Percentiles rank a stretch among this genome's conserved stretches.
phyloP scores from a whole-genome alignment of 495 filamentous ascomycete genomes.

The Talaromyces trachyspermus region DNA sequence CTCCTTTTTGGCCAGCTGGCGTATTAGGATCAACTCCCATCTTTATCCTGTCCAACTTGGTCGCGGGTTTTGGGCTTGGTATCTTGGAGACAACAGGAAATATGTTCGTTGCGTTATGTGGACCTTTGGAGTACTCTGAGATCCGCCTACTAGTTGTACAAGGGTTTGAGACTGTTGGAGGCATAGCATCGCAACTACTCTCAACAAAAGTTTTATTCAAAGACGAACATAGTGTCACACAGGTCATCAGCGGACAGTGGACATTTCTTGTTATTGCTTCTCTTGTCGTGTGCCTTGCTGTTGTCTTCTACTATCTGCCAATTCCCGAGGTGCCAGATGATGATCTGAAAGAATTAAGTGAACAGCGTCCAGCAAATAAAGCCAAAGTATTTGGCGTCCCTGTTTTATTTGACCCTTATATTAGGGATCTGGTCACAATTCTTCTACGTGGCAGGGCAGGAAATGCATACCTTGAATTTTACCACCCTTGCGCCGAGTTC shows the following conservation, averaged over 20 bases:
- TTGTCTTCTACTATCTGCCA: constrained; percentile 57
- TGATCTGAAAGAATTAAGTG: constrained; percentile 50
- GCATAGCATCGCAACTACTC: too few relatives aligned
- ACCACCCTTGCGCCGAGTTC: constrained; percentile 29
- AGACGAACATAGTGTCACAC: constrained; percentile 45
- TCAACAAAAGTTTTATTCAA: constrained; percentile 50
- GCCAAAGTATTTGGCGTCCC: constrained; percentile 38
- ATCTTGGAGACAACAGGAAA: constrained; percentile 60
- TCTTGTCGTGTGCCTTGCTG: constrained; percentile 52
- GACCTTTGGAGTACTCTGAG: constrained; percentile 57
- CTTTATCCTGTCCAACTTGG: constrained; percentile 58
- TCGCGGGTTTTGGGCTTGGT: constrained; percentile 56
- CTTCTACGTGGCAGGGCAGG: constrained; percentile 60
- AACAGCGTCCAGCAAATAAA: constrained; percentile 42
- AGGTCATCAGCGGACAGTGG: constrained; percentile 18
- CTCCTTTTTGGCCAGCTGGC: constrained; percentile 66
- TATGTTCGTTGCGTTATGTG: constrained; percentile 60
- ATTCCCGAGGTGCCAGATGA: constrained; percentile 60
- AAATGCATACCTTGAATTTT: constrained; percentile 44
- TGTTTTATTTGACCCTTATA: constrained; percentile 49
- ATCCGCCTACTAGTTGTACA: constrained; percentile 59
- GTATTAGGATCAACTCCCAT: constrained; percentile 58
- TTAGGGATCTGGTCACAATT: constrained; percentile 54
- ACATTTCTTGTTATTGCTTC: constrained; percentile 43
- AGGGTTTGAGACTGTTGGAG: constrained; percentile 58